These are phyloP conservation scores for Lepidium sativum DNA, from an alignment of 345 rosid genomes.

Conservation along the genomic window DNA sequence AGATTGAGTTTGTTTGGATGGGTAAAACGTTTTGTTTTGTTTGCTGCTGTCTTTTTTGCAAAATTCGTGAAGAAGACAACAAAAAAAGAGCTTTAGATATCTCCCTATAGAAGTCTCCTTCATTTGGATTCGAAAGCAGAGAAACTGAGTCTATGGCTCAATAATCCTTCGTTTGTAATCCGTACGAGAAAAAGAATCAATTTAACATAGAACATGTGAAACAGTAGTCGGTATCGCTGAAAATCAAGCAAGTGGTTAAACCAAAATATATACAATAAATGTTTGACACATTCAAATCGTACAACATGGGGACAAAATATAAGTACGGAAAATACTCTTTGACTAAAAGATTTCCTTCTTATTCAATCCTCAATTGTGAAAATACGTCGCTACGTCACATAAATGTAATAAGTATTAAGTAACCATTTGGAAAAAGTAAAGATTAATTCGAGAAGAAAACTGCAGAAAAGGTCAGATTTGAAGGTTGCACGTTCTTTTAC, in stretches of 20 bases:
- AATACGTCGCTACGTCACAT: neutral
- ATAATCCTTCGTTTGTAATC: too few relatives aligned
- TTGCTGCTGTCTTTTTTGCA: neutral
- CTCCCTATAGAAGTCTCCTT: neutral
- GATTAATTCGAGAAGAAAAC: neutral
- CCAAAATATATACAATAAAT: neutral
- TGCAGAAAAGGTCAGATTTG: conserved; percentile 14
- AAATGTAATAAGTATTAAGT: neutral
- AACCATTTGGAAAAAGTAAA: neutral
- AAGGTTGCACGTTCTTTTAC: conserved; percentile 1
- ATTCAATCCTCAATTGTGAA: neutral
- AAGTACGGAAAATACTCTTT: neutral
- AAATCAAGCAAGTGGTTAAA: neutral
- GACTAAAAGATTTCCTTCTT: neutral
- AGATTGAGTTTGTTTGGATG: conserved; percentile 6
- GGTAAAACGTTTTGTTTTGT: neutral
- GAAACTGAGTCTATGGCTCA: neutral
- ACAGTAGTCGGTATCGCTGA: conserved; percentile 2
- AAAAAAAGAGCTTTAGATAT: neutral
- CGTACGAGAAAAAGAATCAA: too few relatives aligned
- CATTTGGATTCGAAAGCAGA: neutral
- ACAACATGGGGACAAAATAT: neutral
- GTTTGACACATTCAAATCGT: conserved; percentile 10
- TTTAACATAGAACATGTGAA: neutral
- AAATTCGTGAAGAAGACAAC: conserved; percentile 1